phyloP scores from a whole-genome alignment of 176 grass and related monocot genomes.

The Paspalum vaginatum region DNA sequence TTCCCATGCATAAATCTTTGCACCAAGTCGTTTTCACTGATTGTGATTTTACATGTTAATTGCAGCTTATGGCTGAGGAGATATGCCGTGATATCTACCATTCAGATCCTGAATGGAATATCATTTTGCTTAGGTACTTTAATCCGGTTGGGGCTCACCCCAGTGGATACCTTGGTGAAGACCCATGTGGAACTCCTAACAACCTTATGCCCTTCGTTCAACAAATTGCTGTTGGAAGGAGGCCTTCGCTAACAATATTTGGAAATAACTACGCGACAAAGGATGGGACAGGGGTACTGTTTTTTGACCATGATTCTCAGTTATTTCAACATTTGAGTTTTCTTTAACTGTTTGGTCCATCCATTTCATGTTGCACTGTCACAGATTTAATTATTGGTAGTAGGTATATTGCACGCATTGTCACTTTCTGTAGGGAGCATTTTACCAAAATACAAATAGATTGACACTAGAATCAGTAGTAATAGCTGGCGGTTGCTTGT shows the following conservation, averaged over 20 bases:
- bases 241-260: conserved; percentile 80
- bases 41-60: conserved; percentile 38
- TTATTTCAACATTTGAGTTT: conserved; percentile 26
- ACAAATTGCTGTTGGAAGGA: conserved; percentile 97
- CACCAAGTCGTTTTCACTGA: conserved; percentile 38
- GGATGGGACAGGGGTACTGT: conserved; percentile 90
- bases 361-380: background rate
- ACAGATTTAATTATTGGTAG: conserved; percentile 13
- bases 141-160: conserved; percentile 96
- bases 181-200: conserved; percentile 88
- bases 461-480: background rate
- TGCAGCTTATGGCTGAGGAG: conserved; percentile 89
- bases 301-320: conserved; percentile 20
- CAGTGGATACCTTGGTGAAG: conserved; percentile 93
- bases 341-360: conserved; percentile 4
- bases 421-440: conserved; percentile 6
- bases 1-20: conserved; percentile 25
- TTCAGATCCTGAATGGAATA: conserved; percentile 84
- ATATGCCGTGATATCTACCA: conserved; percentile 84
- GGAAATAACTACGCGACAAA: conserved; percentile 91
- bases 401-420: background rate
- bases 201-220: conserved; percentile 99
- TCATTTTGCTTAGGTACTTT: conserved; percentile 95
- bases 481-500: background rate
- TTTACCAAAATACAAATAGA: background rate